These are phyloP conservation scores for Pseudopithomyces maydicus DNA, from an alignment of 2,329 filamentous ascomycete species.

Conservation along the genomic window DNA sequence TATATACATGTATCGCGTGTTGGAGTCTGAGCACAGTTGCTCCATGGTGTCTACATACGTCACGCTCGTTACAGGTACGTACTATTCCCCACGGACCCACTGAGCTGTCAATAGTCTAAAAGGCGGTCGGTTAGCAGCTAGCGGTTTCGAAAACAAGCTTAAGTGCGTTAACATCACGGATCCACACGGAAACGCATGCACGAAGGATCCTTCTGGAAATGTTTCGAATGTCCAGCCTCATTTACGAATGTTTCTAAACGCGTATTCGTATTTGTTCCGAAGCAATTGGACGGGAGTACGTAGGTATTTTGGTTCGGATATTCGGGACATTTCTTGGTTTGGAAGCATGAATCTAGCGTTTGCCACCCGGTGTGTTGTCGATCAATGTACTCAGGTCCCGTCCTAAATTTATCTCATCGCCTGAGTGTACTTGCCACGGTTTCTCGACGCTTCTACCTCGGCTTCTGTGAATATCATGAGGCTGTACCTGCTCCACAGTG, in stretches of 20 bases:
- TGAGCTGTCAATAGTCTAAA: slow-evolving; percentile 2
- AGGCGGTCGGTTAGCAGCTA: neutral
- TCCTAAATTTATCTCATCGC: too few relatives aligned
- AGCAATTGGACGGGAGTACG: neutral
- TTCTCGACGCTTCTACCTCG: neutral
- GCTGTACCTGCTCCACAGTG: too few relatives aligned
- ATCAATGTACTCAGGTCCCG: neutral
- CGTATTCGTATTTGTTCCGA: neutral
- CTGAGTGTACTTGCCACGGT: neutral
- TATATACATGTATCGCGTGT: neutral
- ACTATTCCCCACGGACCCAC: neutral
- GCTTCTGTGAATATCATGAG: neutral
- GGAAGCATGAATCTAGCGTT: neutral
- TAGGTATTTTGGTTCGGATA: neutral
- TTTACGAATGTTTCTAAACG: too few relatives aligned
- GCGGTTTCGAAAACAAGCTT: neutral
- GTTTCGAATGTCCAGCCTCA: neutral
- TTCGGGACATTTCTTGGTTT: neutral
- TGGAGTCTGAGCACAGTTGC: neutral
- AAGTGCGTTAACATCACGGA: neutral
- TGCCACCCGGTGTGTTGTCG: neutral
- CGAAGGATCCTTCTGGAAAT: neutral
- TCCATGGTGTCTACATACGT: neutral
- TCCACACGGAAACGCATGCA: neutral
- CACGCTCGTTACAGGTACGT: neutral